Conservation (phyloP, 1,284 basidiomycete species). For the Tremellales sp. region DNA sequence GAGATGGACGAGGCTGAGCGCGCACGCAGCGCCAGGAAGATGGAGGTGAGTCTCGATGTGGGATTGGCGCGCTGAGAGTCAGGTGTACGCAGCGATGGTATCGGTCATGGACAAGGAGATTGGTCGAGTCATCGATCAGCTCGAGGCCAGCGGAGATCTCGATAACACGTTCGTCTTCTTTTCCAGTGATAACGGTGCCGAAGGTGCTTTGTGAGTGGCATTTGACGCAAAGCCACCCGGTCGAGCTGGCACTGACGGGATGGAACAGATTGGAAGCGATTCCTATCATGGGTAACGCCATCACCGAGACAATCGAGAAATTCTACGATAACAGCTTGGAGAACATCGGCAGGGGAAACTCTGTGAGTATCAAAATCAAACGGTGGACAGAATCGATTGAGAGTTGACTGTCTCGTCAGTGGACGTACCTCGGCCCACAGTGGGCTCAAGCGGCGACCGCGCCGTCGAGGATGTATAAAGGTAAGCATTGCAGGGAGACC, state of each 20-base stretch:
- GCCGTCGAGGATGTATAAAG: constrained; percentile 34
- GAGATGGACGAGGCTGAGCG: constrained; percentile 24
- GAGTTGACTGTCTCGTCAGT: constrained; percentile 1
- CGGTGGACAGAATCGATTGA: too few relatives aligned
- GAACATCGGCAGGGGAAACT: constrained; percentile 17
- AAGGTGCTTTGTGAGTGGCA: constrained; percentile 29
- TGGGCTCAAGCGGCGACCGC: constrained; percentile 41
- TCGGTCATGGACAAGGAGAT: constrained; percentile 37
- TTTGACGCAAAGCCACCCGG: neutral
- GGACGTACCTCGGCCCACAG: constrained; percentile 16
- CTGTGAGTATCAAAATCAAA: constrained; percentile 16
- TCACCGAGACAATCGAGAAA: constrained; percentile 3
- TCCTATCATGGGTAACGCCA: constrained; percentile 9
- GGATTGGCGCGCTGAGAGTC: neutral
- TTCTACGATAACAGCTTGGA: constrained; percentile 19
- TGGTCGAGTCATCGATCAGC: constrained; percentile 23
- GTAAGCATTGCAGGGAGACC: constrained; percentile 1
- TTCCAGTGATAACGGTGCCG: constrained; percentile 40
- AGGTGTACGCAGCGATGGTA: constrained; percentile 41
- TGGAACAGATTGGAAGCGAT: constrained; percentile 16
- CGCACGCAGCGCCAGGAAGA: constrained; percentile 20
- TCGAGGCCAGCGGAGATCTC: constrained; percentile 19
- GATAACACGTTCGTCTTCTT: constrained; percentile 43
- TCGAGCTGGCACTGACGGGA: constrained; percentile 1
- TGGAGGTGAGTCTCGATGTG: constrained; percentile 24